Evolutionary conservation across 2,329 filamentous ascomycete genomes (phyloP), one percentile per base, ranked within the genome.

Genomic region (Xylaria sp.): DNA sequence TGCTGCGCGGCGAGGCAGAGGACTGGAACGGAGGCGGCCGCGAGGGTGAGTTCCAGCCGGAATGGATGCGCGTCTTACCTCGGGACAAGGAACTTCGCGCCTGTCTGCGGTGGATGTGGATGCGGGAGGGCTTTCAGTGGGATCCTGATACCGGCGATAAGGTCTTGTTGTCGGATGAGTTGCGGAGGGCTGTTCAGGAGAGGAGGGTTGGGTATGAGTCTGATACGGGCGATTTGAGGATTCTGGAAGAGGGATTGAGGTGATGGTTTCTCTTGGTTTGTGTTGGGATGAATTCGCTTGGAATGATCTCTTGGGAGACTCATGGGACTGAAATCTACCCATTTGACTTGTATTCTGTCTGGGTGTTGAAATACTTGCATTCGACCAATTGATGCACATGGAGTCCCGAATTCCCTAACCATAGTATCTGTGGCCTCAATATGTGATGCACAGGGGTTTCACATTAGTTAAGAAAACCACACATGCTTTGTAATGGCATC

Each of bases 21-120:
- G 86, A 89, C 66, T 92, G 89, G 85, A 88, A 87, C 70, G 90
- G 90, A 1, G 80, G 77, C 70, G 73, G 84, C 68, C 67, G 78
- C 70, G 67, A 78, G 71, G 63, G 76, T 54, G 79, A 81, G 14
- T 92, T 94, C 72, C 88, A 92, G 70, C 92, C 92, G 0, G 94
- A 97, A 76, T 97, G 94, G 94, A 95, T 93, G 84, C 85, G 92
- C 2, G 92, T 97, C 0, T 74, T 90, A 51, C 92, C 94, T 0
- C 79, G 83, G 45, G 94, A 97, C 76, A 97, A 97, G 77, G 94
- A 97, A 76, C 79, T 97, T n/a, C 84, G 91, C 45, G 92, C 92
- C 0, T 97, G 88, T 77, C 77, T 97, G 71, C 84, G 89, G 40
- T 97, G 94, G 93, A 92, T 93, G 87, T 97, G 94, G 93, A 85